Conservation (phyloP, 2,329 filamentous ascomycete genomes). For the Hymenotorrendiella dingleyae region DNA sequence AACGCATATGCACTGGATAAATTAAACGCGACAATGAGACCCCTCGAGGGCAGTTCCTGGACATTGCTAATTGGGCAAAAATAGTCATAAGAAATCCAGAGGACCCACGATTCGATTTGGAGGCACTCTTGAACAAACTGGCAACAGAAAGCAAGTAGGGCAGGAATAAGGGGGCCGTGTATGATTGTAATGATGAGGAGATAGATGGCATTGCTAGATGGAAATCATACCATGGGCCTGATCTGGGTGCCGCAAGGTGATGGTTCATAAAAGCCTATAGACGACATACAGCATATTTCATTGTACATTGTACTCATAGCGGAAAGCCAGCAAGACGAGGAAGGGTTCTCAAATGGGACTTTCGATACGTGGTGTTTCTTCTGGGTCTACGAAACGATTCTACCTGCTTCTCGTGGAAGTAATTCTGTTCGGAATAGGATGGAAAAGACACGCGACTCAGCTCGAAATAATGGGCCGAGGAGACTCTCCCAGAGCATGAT, state of each 20-base stretch:
- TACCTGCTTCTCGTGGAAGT: background rate
- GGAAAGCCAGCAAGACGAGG: conserved; percentile 17
- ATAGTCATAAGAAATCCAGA: conserved; percentile 69
- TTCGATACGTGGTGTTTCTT: conserved; percentile 1
- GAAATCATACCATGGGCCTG: conserved; percentile 10
- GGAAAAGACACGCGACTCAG: no score
- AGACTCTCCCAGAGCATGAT: no score
- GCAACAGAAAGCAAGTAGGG: conserved; percentile 36
- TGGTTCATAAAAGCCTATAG: conserved; percentile 30
- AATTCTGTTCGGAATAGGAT: no score
- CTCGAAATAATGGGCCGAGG: no score
- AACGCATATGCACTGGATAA: no score
- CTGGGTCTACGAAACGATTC: no score
- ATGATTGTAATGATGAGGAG: conserved; percentile 24
- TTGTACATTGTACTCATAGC: conserved; percentile 34
- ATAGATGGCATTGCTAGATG: conserved; percentile 20
- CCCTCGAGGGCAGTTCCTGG: background rate
- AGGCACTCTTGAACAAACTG: conserved; percentile 70
- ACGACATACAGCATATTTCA: conserved; percentile 29
- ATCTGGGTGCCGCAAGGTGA: conserved; percentile 20
- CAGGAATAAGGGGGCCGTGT: conserved; percentile 1
- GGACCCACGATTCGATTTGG: conserved; percentile 88
- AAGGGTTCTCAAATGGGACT: conserved; percentile 7
- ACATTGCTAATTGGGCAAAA: conserved; percentile 10
- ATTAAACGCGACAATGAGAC: no score